Conservation (phyloP, 257 asterid species). For the Gardenia jasminoides region DNA sequence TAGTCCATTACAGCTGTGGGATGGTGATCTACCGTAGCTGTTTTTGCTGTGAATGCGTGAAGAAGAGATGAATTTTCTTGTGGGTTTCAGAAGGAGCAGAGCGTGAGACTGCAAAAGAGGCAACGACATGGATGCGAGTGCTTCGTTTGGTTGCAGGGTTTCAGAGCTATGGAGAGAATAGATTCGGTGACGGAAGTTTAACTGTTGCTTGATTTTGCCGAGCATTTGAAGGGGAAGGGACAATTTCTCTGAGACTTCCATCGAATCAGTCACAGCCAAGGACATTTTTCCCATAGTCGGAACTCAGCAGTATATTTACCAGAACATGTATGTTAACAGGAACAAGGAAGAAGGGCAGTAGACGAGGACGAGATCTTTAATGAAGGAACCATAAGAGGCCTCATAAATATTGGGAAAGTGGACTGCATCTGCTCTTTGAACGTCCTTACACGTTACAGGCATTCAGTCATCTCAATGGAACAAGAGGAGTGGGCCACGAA, state of each 20-base stretch:
- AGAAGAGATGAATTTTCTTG: slow-evolving; percentile 16
- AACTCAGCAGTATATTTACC: too few species aligned
- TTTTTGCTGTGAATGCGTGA: slow-evolving; percentile 13
- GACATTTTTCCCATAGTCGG: too few species aligned
- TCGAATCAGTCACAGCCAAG: neutral
- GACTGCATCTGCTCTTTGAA: too few species aligned
- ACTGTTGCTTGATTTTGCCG: neutral
- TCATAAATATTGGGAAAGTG: too few species aligned
- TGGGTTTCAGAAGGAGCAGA: neutral
- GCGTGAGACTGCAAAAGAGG: neutral
- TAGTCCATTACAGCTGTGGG: slow-evolving; percentile 2
- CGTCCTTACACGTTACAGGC: too few species aligned
- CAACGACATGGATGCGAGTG: neutral
- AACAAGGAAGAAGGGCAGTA: too few species aligned
- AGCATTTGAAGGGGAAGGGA: neutral
- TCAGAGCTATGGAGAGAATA: too few species aligned
- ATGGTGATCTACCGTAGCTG: slow-evolving; percentile 14
- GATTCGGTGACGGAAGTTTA: neutral
- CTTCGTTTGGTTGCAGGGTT: neutral
- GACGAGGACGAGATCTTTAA: too few species aligned
- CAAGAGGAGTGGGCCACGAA: too few species aligned
- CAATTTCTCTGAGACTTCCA: neutral
- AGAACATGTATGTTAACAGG: too few species aligned
- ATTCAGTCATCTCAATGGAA: too few species aligned
- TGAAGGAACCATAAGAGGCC: too few species aligned